These are phyloP conservation scores for Colletotrichum ledebouriae DNA, from an alignment of 2,329 filamentous ascomycete genomes.

Conservation along the genomic window DNA sequence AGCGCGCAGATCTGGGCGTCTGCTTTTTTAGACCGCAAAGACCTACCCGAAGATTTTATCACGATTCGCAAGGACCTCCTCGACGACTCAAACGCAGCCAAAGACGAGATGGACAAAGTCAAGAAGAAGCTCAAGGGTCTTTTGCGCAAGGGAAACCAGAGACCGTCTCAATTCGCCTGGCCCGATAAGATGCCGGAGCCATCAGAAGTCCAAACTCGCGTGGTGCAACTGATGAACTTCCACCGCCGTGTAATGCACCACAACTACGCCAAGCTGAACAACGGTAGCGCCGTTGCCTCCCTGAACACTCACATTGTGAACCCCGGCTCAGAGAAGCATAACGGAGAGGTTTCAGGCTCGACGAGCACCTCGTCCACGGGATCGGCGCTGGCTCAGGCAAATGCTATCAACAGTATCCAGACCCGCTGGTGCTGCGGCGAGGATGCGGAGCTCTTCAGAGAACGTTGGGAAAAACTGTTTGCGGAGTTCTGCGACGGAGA, in stretches of 20 bases:
- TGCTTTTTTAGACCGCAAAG: constrained; percentile 88
- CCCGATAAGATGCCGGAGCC: constrained; percentile 95
- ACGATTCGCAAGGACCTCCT: constrained; percentile 93
- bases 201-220: constrained; percentile 89
- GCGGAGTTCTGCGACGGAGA: constrained; percentile 96
- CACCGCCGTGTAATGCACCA: constrained; percentile 94
- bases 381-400: constrained; percentile 70
- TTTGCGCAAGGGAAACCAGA: constrained; percentile 90
- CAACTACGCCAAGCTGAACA: constrained; percentile 87
- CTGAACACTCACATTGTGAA: constrained; percentile 70
- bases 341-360: constrained; percentile 55
- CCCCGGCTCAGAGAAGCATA: constrained; percentile 61
- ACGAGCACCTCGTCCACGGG: constrained; percentile 53
- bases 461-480: constrained; percentile 98
- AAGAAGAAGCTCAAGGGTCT: constrained; percentile 99
- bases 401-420: constrained; percentile 80
- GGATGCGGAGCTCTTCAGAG: constrained; percentile 92
- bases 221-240: constrained; percentile 98
- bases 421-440: constrained; percentile 96
- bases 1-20: constrained; percentile 97
- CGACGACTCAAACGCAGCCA: constrained; percentile 97
- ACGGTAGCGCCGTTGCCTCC: constrained; percentile 71
- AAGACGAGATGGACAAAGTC: constrained; percentile 99
- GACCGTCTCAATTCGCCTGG: constrained; percentile 98
- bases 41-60: constrained; percentile 88